Percentiles rank a stretch among this genome's conserved stretches.
Conservation (phyloP, 768 basidiomycete genomes). For the Asterophora lycoperdoides region DNA sequence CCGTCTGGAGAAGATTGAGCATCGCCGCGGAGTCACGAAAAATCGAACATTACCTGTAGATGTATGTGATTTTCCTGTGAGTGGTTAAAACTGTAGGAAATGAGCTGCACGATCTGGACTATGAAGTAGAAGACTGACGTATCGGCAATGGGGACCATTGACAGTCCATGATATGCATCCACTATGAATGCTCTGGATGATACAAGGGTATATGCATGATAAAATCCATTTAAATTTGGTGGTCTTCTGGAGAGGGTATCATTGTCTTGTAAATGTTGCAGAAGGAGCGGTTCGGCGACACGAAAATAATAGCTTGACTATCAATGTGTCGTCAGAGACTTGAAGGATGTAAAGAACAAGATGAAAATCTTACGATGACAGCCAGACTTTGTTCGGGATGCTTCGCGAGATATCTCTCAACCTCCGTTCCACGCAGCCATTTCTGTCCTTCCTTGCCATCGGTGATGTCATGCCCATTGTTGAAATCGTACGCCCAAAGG, state of each 20-base stretch:
- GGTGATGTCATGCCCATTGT: conserved; percentile 18
- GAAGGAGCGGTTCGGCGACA: conserved; percentile 30
- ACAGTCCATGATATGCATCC: conserved; percentile 74
- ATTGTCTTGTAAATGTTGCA: conserved; percentile 14
- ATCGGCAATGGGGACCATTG: conserved; percentile 86
- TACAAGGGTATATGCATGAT: conserved; percentile 58
- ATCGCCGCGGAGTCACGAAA: neutral
- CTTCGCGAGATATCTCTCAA: conserved; percentile 11
- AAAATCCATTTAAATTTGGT: conserved; percentile 37
- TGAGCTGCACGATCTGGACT: conserved; percentile 9
- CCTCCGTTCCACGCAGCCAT: conserved; percentile 45
- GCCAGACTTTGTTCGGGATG: conserved; percentile 4
- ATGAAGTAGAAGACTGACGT: conserved; percentile 43
- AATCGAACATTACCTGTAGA: conserved; percentile 49
- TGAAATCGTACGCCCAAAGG: conserved; percentile 44
- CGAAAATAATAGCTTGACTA: conserved; percentile 31
- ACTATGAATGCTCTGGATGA: conserved; percentile 81
- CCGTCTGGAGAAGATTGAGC: conserved; percentile 41
- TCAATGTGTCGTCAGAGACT: neutral
- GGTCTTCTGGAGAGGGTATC: conserved; percentile 14
- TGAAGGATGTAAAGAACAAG: no score
- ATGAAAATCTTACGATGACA: conserved; percentile 9
- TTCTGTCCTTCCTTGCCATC: conserved; percentile 29
- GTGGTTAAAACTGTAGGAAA: conserved; percentile 65
- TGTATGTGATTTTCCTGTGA: conserved; percentile 64